Evolutionary conservation across 305 asterid species (phyloP), one percentile per base, ranked within the genome.

Genomic region (Fraxinus ornus): DNA sequence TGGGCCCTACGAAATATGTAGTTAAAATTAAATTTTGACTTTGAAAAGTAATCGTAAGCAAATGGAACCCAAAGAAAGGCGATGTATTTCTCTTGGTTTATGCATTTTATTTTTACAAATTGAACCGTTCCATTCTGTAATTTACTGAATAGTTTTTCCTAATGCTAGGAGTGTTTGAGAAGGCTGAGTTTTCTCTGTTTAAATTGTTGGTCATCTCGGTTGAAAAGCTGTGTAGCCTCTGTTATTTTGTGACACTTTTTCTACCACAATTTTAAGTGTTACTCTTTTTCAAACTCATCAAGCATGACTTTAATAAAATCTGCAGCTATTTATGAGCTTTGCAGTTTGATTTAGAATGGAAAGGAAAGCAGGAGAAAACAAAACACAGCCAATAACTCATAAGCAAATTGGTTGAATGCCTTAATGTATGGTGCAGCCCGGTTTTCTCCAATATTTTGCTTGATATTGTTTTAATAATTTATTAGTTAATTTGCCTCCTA

Each of bases 61-160:
- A 39, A 39, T 39, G 49, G 49, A 39, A 39, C 49, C 49, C 15
- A 8, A 39, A 9, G 15, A 39, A 39, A 39, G 49, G 49, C 3
- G 3, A 39, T 73, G 64, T 36, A 55, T 77, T 82, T 81, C 78
- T 82, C 83, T 84, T 39, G 64, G 39, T 76, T 28, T n/a, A 82
- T 60, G 35, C 57, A 74, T 55, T 76, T 73, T 82, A 7, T 32
- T 22, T 28, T 33, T 35, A 57, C 57, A 77, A 41, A 28, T 24
- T 8, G 35, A 80, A 73, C 36, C 19, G 0, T 12, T 33, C 73
- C 36, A 21, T 36, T 30, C 28, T 44, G 5, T 47, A 2, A 21
- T 64, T 62, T 64, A 64, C 35, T 64, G 24, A 64, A 10, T 24
- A 64, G 66, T 55, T 64, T 21, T 24, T 24, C 33, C 32, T 49